These are phyloP conservation scores for Zoysia pacifica DNA, from an alignment of 176 grass and related monocot species.

Conservation along the genomic window DNA sequence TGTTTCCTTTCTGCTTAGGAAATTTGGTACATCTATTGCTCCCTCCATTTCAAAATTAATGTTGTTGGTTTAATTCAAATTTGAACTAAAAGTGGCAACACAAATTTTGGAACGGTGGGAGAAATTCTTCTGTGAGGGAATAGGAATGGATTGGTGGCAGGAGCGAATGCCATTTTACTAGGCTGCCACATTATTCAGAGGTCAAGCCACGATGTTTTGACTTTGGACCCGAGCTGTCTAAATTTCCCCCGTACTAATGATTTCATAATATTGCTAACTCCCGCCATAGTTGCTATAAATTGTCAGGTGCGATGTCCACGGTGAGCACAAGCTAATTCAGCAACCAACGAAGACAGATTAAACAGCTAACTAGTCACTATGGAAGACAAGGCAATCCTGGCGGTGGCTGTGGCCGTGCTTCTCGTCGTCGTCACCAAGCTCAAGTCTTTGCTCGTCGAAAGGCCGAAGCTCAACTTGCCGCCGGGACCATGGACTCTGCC, in stretches of 20 bases:
- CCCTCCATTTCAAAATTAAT: too few relatives aligned
- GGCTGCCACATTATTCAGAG: not conserved
- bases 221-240: not conserved
- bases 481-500: slow-evolving; percentile 29
- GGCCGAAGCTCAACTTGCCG: not conserved
- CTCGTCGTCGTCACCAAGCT: slow-evolving; percentile 21
- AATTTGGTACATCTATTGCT: too few relatives aligned
- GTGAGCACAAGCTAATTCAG: not conserved
- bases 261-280: not conserved
- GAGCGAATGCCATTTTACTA: not conserved
- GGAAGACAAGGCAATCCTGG: slow-evolving; percentile 15
- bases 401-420: not conserved
- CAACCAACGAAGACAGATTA: not conserved
- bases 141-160: not conserved
- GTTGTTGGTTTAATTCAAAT: too few relatives aligned
- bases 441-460: not conserved
- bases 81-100: too few relatives aligned
- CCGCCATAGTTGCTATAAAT: slow-evolving; percentile 1
- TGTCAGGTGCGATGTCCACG: not conserved
- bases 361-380: not conserved
- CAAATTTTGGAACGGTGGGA: too few relatives aligned
- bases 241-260: not conserved
- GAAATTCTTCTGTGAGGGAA: too few relatives aligned
- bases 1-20: too few relatives aligned
- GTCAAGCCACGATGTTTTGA: slow-evolving; percentile 11